A percentile compares a stretch with the other conserved stretches of the same genome.
Conservation (phyloP, 345 rosid species). For the Gossypium rotundifolium region DNA sequence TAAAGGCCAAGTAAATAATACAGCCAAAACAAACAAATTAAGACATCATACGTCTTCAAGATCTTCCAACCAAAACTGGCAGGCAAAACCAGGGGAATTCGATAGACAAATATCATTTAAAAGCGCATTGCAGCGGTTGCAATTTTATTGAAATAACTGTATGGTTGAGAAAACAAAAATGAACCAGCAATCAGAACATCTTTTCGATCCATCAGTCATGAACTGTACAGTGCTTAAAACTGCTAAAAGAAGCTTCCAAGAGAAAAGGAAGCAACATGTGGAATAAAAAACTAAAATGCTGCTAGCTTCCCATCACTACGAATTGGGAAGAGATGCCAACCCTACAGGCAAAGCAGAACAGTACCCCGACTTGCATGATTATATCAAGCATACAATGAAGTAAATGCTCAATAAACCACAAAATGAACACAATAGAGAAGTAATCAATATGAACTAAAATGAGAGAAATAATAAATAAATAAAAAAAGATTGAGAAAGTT, state of each 20-base stretch:
- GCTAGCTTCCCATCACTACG: not conserved
- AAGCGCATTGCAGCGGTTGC: conserved; percentile 5
- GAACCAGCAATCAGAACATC: not conserved
- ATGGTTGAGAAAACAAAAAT: not conserved
- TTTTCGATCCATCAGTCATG: conserved; percentile 4
- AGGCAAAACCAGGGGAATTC: not conserved
- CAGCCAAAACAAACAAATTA: not conserved
- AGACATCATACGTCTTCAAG: not conserved
- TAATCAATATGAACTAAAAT: not conserved
- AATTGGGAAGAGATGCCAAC: not conserved
- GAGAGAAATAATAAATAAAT: not conserved
- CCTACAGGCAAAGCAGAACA: not conserved
- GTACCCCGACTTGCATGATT: not conserved
- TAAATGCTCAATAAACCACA: conserved; percentile 1
- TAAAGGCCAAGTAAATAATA: not conserved
- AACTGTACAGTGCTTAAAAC: conserved; percentile 11
- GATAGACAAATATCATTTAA: not conserved
- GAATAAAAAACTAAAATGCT: conserved; percentile 9
- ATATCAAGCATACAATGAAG: conserved; percentile 6
- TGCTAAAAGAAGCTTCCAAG: not conserved
- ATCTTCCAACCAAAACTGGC: not conserved
- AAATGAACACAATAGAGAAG: not conserved
- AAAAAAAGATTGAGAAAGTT: not conserved
- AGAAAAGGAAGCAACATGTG: conserved; percentile 7
- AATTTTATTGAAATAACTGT: conserved; percentile 1